These are phyloP conservation scores for Phycomyces nitens DNA, from an alignment of 192 early-diverging fungal genomes.

Conservation along the genomic window DNA sequence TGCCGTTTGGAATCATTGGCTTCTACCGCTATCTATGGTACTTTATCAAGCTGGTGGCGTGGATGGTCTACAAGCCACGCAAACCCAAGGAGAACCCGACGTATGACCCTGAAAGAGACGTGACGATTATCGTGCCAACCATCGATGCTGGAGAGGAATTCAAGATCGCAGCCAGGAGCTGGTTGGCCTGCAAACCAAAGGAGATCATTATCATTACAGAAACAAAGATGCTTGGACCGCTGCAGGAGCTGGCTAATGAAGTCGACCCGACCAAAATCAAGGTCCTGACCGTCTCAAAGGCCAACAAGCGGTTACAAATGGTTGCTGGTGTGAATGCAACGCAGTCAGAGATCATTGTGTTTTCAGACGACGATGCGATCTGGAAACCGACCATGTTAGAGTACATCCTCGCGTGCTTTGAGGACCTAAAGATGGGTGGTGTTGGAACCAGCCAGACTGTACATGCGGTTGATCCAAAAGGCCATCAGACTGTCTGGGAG, in stretches of 20 bases:
- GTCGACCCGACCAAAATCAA: slow-evolving; percentile 52
- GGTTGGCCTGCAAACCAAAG: slow-evolving; percentile 59
- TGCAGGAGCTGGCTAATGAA: slow-evolving; percentile 56
- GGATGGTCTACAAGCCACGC: slow-evolving; percentile 57
- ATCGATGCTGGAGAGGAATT: slow-evolving; percentile 76
- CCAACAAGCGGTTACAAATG: slow-evolving; percentile 71
- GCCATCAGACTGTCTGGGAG: slow-evolving; percentile 66
- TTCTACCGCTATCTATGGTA: slow-evolving; percentile 74
- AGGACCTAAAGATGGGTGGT: slow-evolving; percentile 67
- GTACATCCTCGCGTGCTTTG: slow-evolving; percentile 70
- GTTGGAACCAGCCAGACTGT: slow-evolving; percentile 67
- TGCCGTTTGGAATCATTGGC: slow-evolving; percentile 69
- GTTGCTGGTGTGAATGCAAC: slow-evolving; percentile 61
- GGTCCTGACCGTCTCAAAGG: slow-evolving; percentile 55
- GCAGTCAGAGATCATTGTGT: slow-evolving; percentile 60
- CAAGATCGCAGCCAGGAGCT: slow-evolving; percentile 60
- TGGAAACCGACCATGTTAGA: slow-evolving; percentile 61
- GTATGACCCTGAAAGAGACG: slow-evolving; percentile 54
- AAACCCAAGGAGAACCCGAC: slow-evolving; percentile 54
- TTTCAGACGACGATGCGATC: slow-evolving; percentile 69
- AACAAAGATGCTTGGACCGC: slow-evolving; percentile 44
- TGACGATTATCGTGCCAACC: slow-evolving; percentile 72
- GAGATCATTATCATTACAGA: slow-evolving; percentile 73
- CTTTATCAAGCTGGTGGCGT: slow-evolving; percentile 60
- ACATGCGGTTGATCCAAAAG: slow-evolving; percentile 48